Evolutionary conservation across 495 filamentous ascomycete species (phyloP).

Genomic region (Bombardia bombarda): DNA sequence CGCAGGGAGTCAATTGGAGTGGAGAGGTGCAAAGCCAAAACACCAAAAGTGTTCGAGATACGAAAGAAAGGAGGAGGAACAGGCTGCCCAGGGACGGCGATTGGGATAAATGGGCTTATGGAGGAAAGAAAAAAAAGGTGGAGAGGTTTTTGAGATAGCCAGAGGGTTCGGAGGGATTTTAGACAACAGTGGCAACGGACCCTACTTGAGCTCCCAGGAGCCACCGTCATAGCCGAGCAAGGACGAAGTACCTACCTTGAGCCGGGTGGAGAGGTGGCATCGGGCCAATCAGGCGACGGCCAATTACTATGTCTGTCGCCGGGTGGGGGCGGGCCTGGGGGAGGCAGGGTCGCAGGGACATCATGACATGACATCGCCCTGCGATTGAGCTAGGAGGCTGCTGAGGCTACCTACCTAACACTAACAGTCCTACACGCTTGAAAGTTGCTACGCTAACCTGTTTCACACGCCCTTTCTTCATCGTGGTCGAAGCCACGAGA

Average conservation of each 20-base stretch:
- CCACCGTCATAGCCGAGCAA: slow-evolving; percentile 31
- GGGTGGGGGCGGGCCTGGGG: neutral
- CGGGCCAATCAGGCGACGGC: neutral
- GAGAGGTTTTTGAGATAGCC: slow-evolving; percentile 22
- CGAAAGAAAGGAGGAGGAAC: slow-evolving; percentile 5
- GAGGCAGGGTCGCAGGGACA: neutral
- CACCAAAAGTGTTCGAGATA: slow-evolving; percentile 13
- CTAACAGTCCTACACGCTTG: no score
- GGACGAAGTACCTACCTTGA: slow-evolving; percentile 20
- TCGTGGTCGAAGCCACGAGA: no score
- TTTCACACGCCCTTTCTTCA: neutral
- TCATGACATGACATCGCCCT: neutral
- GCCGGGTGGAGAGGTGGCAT: neutral
- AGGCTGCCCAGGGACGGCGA: slow-evolving; percentile 12
- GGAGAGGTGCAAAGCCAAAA: slow-evolving; percentile 21
- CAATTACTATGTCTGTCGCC: neutral
- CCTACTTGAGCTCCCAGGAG: slow-evolving; percentile 18
- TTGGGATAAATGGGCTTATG: slow-evolving; percentile 7
- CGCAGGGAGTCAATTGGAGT: slow-evolving; percentile 23
- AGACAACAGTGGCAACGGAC: slow-evolving; percentile 19
- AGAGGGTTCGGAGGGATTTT: slow-evolving; percentile 25
- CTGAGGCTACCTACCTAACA: no score
- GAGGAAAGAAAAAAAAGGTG: slow-evolving; percentile 22
- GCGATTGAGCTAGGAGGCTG: no score
- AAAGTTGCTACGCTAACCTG: neutral